phyloP scores from a whole-genome alignment of 768 basidiomycete genomes.

The Trametes cinnabarina region DNA sequence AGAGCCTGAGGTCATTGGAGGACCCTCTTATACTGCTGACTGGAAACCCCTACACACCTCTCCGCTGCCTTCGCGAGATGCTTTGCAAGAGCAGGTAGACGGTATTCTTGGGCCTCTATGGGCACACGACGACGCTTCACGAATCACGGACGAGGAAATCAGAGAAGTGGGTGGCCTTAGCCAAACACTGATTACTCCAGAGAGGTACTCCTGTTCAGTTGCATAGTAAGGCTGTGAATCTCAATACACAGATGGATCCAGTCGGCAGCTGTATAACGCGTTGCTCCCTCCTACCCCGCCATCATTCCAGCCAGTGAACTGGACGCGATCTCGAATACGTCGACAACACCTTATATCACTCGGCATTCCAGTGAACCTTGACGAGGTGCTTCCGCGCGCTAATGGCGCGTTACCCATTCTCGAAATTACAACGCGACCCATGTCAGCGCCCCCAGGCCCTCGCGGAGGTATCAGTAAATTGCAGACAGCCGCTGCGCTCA shows the following conservation, averaged over 20 bases:
- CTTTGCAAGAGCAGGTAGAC: slow-evolving; percentile 61
- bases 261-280: slow-evolving; percentile 75
- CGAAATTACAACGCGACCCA: slow-evolving; percentile 78
- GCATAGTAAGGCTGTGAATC: slow-evolving; percentile 13
- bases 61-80: slow-evolving; percentile 57
- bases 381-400: slow-evolving; percentile 78
- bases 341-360: slow-evolving; percentile 88
- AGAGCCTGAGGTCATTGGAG: slow-evolving; percentile 23
- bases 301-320: slow-evolving; percentile 82
- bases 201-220: slow-evolving; percentile 53
- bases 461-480: slow-evolving; percentile 38
- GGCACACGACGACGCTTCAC: slow-evolving; percentile 48
- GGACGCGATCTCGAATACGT: slow-evolving; percentile 90
- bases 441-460: slow-evolving; percentile 73
- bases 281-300: slow-evolving; percentile 68
- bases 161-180: slow-evolving; percentile 77
- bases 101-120: slow-evolving; percentile 67
- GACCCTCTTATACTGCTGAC: slow-evolving; percentile 32
- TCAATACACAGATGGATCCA: slow-evolving; percentile 36
- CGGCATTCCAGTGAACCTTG: slow-evolving; percentile 92
- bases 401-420: slow-evolving; percentile 73
- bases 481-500: slow-evolving; percentile 35
- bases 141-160: slow-evolving; percentile 67
- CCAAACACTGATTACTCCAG: slow-evolving; percentile 72
- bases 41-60: slow-evolving; percentile 67